Evolutionary conservation across 306 rosid genomes (phyloP).

Genomic region (Pyrus pyrifolia): DNA sequence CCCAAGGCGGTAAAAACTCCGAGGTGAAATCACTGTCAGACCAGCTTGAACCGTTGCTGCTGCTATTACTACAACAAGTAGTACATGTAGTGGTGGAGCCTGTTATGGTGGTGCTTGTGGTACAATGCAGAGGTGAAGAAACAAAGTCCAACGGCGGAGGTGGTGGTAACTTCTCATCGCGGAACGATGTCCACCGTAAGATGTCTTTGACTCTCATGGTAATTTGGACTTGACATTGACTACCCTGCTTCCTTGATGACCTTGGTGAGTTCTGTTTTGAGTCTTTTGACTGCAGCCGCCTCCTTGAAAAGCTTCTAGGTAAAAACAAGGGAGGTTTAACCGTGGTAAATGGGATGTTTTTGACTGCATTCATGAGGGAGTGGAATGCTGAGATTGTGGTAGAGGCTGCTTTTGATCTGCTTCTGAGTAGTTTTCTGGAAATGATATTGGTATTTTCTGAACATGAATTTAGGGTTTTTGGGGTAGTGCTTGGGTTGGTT

Average conservation of each 20-base stretch:
- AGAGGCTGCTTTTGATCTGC: constrained; percentile 15
- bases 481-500: constrained; percentile 1
- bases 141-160: constrained; percentile 31
- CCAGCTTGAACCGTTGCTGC: constrained; percentile 61
- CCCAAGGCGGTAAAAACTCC: constrained; percentile 30
- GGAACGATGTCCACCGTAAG: constrained; percentile 74
- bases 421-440: neutral
- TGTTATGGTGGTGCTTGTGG: constrained; percentile 24
- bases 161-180: constrained; percentile 29
- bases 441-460: neutral
- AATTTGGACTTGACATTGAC: constrained; percentile 15
- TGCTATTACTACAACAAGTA: constrained; percentile 10
- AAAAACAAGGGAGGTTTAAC: constrained; percentile 37
- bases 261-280: constrained; percentile 10
- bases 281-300: constrained; percentile 17
- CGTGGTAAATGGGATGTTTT: constrained; percentile 35
- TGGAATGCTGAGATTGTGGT: constrained; percentile 40
- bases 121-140: constrained; percentile 20
- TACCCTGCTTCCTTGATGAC: neutral
- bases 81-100: constrained; percentile 4
- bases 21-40: constrained; percentile 63
- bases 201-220: constrained; percentile 58
- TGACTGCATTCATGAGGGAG: constrained; percentile 42
- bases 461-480: neutral
- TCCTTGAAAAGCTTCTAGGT: constrained; percentile 44